phyloP scores from a whole-genome alignment of 2,329 filamentous ascomycete species.

The Aspergillus candidus region DNA sequence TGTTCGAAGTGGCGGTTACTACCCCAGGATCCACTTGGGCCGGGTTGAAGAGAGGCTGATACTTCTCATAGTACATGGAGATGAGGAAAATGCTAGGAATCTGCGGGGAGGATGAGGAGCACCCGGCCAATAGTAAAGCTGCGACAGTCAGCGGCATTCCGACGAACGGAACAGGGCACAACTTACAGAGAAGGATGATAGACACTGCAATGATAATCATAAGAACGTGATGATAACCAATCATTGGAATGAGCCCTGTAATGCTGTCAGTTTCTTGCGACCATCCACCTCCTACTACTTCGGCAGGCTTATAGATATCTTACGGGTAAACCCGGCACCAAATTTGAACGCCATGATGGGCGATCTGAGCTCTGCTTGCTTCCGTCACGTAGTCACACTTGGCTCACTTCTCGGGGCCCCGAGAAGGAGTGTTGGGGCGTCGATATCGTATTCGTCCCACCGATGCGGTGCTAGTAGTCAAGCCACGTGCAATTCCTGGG shows the following conservation, averaged over 20 bases:
- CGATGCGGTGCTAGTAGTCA: no score
- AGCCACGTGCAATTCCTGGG: no score
- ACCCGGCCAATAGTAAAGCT: constrained; percentile 91
- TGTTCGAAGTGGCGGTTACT: constrained; percentile 77
- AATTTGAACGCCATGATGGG: constrained; percentile 27
- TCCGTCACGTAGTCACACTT: constrained; percentile 11
- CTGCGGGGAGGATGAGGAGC: constrained; percentile 89
- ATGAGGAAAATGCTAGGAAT: constrained; percentile 97
- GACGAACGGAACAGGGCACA: background rate
- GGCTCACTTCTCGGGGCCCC: constrained; percentile 37
- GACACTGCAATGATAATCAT: constrained; percentile 94
- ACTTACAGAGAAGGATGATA: constrained; percentile 90
- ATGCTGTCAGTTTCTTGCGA: constrained; percentile 3
- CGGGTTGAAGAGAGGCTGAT: constrained; percentile 73
- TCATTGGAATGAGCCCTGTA: constrained; percentile 53
- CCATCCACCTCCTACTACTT: background rate
- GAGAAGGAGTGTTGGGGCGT: constrained; percentile 30
- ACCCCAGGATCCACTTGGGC: constrained; percentile 88
- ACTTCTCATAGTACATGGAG: constrained; percentile 91
- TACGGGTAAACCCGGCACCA: constrained; percentile 32
- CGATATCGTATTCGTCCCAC: constrained; percentile 1
- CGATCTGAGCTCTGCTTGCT: constrained; percentile 6
- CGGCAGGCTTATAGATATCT: constrained; percentile 9
- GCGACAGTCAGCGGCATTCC: constrained; percentile 19
- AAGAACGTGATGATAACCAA: constrained; percentile 76